Evolutionary conservation across 192 early-diverging fungal genomes (phyloP), one percentile per base, ranked within the genome.

Genomic region (Neocallimastix lanati): DNA sequence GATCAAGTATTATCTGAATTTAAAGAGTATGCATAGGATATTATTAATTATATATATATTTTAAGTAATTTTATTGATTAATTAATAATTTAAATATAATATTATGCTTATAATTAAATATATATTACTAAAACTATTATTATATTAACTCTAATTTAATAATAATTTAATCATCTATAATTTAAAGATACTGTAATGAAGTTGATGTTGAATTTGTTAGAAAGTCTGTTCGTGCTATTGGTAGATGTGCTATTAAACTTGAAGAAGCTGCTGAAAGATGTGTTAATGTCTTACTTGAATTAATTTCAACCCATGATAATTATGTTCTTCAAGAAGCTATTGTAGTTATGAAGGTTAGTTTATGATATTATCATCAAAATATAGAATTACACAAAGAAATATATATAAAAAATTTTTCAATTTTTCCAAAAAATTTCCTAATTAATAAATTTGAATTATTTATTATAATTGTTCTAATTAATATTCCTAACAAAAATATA

Each of bases 281-380:
- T 80, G 93, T 99, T 36, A 87, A 91, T 25, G 91, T 92, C 9
- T 84, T 99, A 81, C 84, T 98, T 37, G 95, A 96, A 27, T 81
- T 99, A 77, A 95, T 98, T 78, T 91, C 94, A 80, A 96, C 95
- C 18, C 96, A 96, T 84, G 96, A 97, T 78, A 95, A 94, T 81
- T 98, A 99, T 86, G 96, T 99, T 29, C 92, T 99, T n/a, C 97
- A 99, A 81, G 97, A 99, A 83, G 95, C 96, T 5, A 94, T 99
- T 77, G 92, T 99, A 11, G 97, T 99, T 14, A 96, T 98, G 84
- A 95, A 94, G 83, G 89, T 89, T 79, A 35, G 82, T 50, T 67
- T 15, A 76, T 2, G 3, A 33, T 33, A 33, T 33, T 33, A 33
- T 33, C 3, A 33, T 33, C 3, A 33, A 33, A 33, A 33, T 11